Percentiles rank a stretch among this genome's conserved stretches.
Conservation (phyloP, 2,329 filamentous ascomycete genomes). For the Diaporthe longicolla region DNA sequence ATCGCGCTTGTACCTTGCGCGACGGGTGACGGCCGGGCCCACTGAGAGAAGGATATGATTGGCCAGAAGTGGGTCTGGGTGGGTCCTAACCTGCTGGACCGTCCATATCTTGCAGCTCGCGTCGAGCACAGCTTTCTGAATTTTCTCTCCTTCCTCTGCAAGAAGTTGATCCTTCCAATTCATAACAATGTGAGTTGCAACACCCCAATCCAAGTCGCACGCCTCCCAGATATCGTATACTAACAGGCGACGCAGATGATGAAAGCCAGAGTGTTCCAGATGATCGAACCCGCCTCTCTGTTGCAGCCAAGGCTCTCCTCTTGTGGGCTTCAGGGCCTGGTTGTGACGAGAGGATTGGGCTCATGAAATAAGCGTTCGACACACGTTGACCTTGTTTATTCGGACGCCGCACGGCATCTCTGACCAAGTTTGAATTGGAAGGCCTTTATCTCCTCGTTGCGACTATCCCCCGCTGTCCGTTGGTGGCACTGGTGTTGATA, state of each 20-base stretch:
- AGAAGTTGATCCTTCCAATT: slow-evolving; percentile 90
- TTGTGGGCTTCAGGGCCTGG: slow-evolving; percentile 89
- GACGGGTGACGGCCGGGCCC: slow-evolving; percentile 19
- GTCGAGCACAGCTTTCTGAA: slow-evolving; percentile 48
- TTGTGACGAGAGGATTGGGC: slow-evolving; percentile 75
- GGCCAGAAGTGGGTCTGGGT: not conserved
- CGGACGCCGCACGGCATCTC: slow-evolving; percentile 99
- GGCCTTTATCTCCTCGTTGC: slow-evolving; percentile 35
- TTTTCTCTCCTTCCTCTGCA: slow-evolving; percentile 64
- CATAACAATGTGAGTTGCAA: slow-evolving; percentile 88
- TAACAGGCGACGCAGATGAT: slow-evolving; percentile 81
- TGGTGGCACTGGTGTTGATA: not conserved
- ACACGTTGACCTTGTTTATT: slow-evolving; percentile 95
- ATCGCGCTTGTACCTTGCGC: slow-evolving; percentile 37
- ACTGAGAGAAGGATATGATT: slow-evolving; percentile 27
- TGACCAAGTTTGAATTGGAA: slow-evolving; percentile 70
- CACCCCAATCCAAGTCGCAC: slow-evolving; percentile 41
- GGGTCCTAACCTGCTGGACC: slow-evolving; percentile 31
- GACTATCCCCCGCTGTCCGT: not conserved
- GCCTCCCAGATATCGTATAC: slow-evolving; percentile 42
- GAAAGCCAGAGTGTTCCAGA: slow-evolving; percentile 95
- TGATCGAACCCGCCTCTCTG: slow-evolving; percentile 81
- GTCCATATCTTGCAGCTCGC: slow-evolving; percentile 41
- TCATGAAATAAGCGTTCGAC: slow-evolving; percentile 99
- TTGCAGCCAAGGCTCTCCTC: slow-evolving; percentile 85